A percentile compares a stretch with the other conserved stretches of the same genome.
These are phyloP conservation scores for Rubus idaeus DNA, from an alignment of 306 rosid species.

Conservation along the genomic window DNA sequence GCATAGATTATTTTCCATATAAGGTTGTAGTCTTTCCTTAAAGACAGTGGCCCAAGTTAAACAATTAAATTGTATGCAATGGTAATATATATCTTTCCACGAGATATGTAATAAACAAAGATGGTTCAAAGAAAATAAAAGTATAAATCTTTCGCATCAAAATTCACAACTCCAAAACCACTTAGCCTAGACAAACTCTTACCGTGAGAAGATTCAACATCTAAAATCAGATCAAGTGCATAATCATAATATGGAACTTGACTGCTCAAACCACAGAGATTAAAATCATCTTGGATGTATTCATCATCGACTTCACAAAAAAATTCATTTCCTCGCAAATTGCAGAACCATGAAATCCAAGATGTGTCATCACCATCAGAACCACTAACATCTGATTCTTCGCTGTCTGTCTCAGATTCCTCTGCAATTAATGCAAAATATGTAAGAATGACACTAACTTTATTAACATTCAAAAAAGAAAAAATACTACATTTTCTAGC, in stretches of 20 bases:
- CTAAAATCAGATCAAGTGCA: conserved; percentile 95
- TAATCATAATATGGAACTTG: conserved; percentile 98
- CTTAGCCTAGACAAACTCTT: conserved; percentile 21
- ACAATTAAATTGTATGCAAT: not conserved
- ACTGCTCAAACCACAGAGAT: conserved; percentile 95
- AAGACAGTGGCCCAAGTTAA: not conserved
- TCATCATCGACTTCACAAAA: conserved; percentile 98
- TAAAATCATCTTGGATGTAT: conserved; percentile 93
- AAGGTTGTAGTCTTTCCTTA: not conserved
- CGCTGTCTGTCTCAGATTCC: conserved; percentile 96
- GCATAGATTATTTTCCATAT: not conserved
- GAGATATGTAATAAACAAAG: not conserved
- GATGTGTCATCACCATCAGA: conserved; percentile 97
- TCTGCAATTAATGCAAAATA: conserved; percentile 50
- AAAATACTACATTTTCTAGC: not conserved
- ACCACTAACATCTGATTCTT: conserved; percentile 98
- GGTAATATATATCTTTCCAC: too few species aligned
- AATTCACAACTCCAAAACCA: not conserved
- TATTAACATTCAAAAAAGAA: not conserved
- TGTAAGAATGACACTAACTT: conserved; percentile 1
- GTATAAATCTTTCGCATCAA: not conserved
- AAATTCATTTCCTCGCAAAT: conserved; percentile 93
- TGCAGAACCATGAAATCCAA: conserved; percentile 99
- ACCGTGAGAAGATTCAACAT: conserved; percentile 98
- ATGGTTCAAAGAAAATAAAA: not conserved